Base-by-base conservation (phyloP, 768 basidiomycete genomes). In the Mrakia blollopis region DNA sequence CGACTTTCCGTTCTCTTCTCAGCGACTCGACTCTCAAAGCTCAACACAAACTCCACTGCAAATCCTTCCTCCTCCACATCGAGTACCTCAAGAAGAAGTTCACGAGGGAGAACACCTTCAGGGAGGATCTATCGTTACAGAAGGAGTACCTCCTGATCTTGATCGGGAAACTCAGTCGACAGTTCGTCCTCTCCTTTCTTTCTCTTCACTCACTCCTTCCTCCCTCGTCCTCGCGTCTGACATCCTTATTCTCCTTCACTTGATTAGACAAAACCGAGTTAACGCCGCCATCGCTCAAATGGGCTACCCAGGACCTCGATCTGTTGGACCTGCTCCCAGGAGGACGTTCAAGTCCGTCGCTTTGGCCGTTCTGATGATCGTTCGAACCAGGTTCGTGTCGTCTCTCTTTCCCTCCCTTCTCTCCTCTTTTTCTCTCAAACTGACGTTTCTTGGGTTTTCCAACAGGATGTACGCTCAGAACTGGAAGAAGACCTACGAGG, bases 21-120 rank as follows among this genome's bases (percentile, higher is more conserved):
- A 74, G 30, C 54, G n/a, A 37, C 37, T 47, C 81, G 78, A 80
- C 80, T 44, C 74, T 80, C 3, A 82, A 83, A 75, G 67, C 78
- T 8, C 67, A 75, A 54, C 80, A 70, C 68, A 74, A 60, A 0
- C 71, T 70, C 28, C 94, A 98, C 82, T 91, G 91, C 85, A 94
- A 94, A 81, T 93, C 93, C 13, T 85, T 98, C 28, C 89, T 98
- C 69, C 88, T 92, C 11, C 93, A 97, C 83, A 93, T 97, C 77
- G 88, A 87, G 60, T 98, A 97, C 84, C 86, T 98, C 80, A 96
- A 98, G 83, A 91, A 91, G 74, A 93, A 93, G 82, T 95, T 90
- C 83, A 91, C 89, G 3, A 88, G 96, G 35, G 97, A 99, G 84
- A 88, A 90, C 14, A 86, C 87, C 0, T 88, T 97, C 86, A 88